Conservation (phyloP, 768 basidiomycete genomes). For the Chalciporus piperatus region DNA sequence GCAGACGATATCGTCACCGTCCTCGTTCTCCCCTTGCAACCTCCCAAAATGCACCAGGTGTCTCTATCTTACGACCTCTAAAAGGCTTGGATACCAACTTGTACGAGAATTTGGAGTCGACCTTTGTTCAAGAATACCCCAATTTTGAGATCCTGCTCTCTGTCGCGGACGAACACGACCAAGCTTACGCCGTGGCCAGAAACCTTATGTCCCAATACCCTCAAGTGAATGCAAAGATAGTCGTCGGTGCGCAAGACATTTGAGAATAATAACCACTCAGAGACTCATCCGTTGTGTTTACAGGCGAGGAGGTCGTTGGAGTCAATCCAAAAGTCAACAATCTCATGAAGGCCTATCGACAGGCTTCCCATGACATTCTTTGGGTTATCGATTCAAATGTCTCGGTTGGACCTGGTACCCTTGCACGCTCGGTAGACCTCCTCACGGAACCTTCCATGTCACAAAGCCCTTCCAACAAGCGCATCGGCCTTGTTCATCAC, state of each 20-base stretch:
- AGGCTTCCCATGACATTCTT: constrained; percentile 83
- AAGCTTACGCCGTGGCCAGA: constrained; percentile 79
- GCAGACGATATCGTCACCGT: constrained; percentile 68
- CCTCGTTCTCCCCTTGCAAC: constrained; percentile 59
- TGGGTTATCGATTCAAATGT: constrained; percentile 99
- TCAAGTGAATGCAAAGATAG: constrained; percentile 62
- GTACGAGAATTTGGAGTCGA: constrained; percentile 93
- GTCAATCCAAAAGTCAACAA: constrained; percentile 99
- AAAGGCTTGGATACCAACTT: constrained; percentile 95
- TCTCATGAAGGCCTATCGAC: constrained; percentile 77
- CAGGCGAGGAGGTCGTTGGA: constrained; percentile 82
- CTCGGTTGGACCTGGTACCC: constrained; percentile 68
- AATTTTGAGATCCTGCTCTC: constrained; percentile 90
- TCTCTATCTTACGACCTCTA: constrained; percentile 90
- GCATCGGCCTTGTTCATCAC: constrained; percentile 89
- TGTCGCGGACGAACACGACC: constrained; percentile 85
- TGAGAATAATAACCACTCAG: background rate
- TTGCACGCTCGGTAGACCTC: constrained; percentile 83
- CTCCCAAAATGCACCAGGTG: constrained; percentile 69
- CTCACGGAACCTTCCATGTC: constrained; percentile 47
- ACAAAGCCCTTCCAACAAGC: constrained; percentile 33
- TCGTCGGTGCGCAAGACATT: constrained; percentile 59
- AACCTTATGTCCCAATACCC: constrained; percentile 81
- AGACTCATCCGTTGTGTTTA: constrained; percentile 1
- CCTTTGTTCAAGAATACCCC: constrained; percentile 88